These are phyloP conservation scores for Sarocladium kiliense DNA, from an alignment of 2,329 filamentous ascomycete species.

Conservation along the genomic window DNA sequence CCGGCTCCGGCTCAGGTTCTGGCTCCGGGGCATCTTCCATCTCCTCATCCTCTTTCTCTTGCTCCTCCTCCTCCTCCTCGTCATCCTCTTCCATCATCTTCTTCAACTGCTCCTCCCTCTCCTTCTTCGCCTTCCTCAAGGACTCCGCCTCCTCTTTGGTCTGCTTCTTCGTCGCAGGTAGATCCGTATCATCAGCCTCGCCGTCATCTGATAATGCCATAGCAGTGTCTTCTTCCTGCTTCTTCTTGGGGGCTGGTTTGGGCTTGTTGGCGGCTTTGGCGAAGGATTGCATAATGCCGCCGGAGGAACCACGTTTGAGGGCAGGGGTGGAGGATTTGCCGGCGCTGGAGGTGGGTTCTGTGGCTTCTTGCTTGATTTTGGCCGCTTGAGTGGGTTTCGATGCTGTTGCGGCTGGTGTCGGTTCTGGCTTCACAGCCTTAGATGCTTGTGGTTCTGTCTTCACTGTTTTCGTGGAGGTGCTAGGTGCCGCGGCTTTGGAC, in stretches of 20 bases:
- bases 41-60: constrained; percentile 33
- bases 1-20: constrained; percentile 31
- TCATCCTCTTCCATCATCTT: constrained; percentile 41
- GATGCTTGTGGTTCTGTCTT: constrained; percentile 16
- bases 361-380: constrained; percentile 11
- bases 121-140: constrained; percentile 23
- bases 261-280: constrained; percentile 52
- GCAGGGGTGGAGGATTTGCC: constrained; percentile 23
- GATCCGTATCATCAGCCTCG: constrained; percentile 32
- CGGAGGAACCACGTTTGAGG: constrained; percentile 53
- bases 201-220: constrained; percentile 34
- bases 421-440: constrained; percentile 16
- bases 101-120: constrained; percentile 33
- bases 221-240: constrained; percentile 19
- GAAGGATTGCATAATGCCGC: constrained; percentile 72
- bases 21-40: constrained; percentile 35
- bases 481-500: constrained; percentile 13
- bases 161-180: constrained; percentile 20
- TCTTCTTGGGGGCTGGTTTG: constrained; percentile 35
- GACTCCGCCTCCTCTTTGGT: constrained; percentile 18
- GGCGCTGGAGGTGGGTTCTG: constrained; percentile 19
- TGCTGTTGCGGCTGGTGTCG: constrained; percentile 16
- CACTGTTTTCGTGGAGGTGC: constrained; percentile 13
- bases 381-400: constrained; percentile 9
- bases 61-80: constrained; percentile 40